Evolutionary conservation across 441 rosid genomes (phyloP).

Genomic region (Gossypium aridum): DNA sequence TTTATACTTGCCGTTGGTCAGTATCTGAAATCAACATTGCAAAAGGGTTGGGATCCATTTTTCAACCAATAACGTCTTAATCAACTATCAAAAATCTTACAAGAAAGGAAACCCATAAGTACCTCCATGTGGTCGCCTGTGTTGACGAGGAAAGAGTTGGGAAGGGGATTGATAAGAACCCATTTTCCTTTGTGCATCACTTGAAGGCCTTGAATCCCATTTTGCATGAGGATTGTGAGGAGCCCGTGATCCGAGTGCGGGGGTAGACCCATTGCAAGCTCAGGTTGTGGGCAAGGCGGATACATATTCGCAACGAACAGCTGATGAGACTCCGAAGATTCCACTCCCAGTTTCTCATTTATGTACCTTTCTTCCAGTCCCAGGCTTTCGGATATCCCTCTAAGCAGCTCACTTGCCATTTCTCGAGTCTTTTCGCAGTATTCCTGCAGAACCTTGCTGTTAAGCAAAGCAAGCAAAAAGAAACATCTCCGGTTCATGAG

Average conservation of each 20-base stretch:
- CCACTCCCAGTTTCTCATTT: slow-evolving; percentile 19
- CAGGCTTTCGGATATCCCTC: slow-evolving; percentile 34
- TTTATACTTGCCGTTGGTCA: slow-evolving; percentile 37
- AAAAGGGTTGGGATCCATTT: background rate
- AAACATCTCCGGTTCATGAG: background rate
- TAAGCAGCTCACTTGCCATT: slow-evolving; percentile 26
- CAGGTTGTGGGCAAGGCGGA: slow-evolving; percentile 47
- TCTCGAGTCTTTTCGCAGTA: slow-evolving; percentile 24
- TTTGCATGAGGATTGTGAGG: slow-evolving; percentile 36
- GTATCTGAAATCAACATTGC: slow-evolving; percentile 16
- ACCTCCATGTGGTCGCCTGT: slow-evolving; percentile 43
- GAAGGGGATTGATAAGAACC: slow-evolving; percentile 26
- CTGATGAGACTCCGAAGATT: slow-evolving; percentile 14
- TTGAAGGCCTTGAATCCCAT: slow-evolving; percentile 35
- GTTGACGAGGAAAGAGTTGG: slow-evolving; percentile 28
- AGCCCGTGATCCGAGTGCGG: slow-evolving; percentile 51
- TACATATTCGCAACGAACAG: slow-evolving; percentile 29
- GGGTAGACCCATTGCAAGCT: slow-evolving; percentile 38
- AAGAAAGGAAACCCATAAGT: background rate
- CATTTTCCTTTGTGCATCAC: slow-evolving; percentile 28
- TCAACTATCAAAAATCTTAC: background rate
- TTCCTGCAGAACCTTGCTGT: slow-evolving; percentile 26
- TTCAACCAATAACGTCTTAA: background rate
- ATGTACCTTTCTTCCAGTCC: slow-evolving; percentile 27
- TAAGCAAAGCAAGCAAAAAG: background rate